These are phyloP conservation scores for Patellifolia procumbens DNA, from an alignment of 179 eudicot genomes.

Conservation along the genomic window DNA sequence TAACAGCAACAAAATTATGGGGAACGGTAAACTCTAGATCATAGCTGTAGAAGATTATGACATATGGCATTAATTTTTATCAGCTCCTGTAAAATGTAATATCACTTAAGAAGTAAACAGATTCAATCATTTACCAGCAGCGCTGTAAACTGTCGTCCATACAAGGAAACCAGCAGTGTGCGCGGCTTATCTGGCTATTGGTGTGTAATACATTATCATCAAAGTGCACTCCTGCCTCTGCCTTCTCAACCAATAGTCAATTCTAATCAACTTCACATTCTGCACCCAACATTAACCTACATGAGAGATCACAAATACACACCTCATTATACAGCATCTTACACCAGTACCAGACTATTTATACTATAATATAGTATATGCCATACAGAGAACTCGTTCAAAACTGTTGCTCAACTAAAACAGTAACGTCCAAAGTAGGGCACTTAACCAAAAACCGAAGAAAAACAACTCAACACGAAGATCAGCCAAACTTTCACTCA, in stretches of 20 bases:
- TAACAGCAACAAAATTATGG: slow-evolving; percentile 80
- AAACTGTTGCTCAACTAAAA: not conserved
- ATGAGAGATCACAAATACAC: slow-evolving; percentile 59
- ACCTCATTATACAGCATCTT: slow-evolving; percentile 40
- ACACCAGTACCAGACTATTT: slow-evolving; percentile 8
- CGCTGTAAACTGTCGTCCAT: slow-evolving; percentile 83
- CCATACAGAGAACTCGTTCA: not conserved
- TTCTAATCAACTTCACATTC: slow-evolving; percentile 80
- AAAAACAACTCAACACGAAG: not conserved
- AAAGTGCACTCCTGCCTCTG: slow-evolving; percentile 93
- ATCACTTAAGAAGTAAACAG: slow-evolving; percentile 16
- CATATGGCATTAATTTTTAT: slow-evolving; percentile 10
- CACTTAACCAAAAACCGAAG: not conserved
- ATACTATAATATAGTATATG: not conserved
- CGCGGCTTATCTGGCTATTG: slow-evolving; percentile 91
- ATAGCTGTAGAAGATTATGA: slow-evolving; percentile 50
- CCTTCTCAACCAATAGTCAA: slow-evolving; percentile 97
- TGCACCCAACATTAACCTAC: slow-evolving; percentile 88
- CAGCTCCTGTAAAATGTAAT: slow-evolving; percentile 11
- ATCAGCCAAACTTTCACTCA: no score
- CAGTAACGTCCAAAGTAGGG: not conserved
- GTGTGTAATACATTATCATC: slow-evolving; percentile 76
- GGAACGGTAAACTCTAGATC: slow-evolving; percentile 96
- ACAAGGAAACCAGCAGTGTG: slow-evolving; percentile 99
- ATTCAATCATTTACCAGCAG: slow-evolving; percentile 71